A percentile compares a stretch with the other conserved stretches of the same genome.
Evolutionary conservation across 768 basidiomycete genomes (phyloP).

Genomic region (Leccinellum rugosiceps): DNA sequence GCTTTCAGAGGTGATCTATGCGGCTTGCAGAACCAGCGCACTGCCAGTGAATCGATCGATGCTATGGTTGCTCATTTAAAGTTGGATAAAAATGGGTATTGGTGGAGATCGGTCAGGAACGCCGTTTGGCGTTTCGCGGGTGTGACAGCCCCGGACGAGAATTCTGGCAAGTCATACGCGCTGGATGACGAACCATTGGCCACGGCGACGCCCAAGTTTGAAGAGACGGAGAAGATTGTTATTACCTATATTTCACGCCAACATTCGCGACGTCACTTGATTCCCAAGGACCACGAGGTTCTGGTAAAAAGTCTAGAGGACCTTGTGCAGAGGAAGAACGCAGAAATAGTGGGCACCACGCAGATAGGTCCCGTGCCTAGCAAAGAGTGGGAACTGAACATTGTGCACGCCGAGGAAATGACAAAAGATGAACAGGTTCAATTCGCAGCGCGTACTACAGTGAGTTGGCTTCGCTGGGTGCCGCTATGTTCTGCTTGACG

Average conservation of each 20-base stretch:
- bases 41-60: slow-evolving; percentile 66
- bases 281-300: slow-evolving; percentile 50
- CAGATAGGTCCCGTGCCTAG: slow-evolving; percentile 1
- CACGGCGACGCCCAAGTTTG: slow-evolving; percentile 18
- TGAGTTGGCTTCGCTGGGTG: slow-evolving; percentile 32
- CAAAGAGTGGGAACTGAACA: slow-evolving; percentile 55
- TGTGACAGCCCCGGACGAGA: slow-evolving; percentile 33
- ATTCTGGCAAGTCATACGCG: slow-evolving; percentile 11
- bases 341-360: slow-evolving; percentile 9
- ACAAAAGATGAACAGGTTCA: slow-evolving; percentile 74
- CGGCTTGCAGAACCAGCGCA: slow-evolving; percentile 64
- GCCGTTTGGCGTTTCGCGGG: slow-evolving; percentile 70
- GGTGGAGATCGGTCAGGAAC: slow-evolving; percentile 77
- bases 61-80: slow-evolving; percentile 42
- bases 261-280: slow-evolving; percentile 46
- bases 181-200: not conserved
- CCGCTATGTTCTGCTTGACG: not conserved
- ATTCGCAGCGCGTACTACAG: slow-evolving; percentile 65
- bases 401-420: slow-evolving; percentile 62
- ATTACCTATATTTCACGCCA: slow-evolving; percentile 77
- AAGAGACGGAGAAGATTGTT: slow-evolving; percentile 50
- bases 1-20: slow-evolving; percentile 66
- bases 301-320: slow-evolving; percentile 52
- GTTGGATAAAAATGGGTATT: slow-evolving; percentile 39
- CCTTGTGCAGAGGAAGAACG: slow-evolving; percentile 41